These are phyloP conservation scores for Entomophthora muscae DNA, from an alignment of 371 early-diverging fungal species.

Conservation along the genomic window DNA sequence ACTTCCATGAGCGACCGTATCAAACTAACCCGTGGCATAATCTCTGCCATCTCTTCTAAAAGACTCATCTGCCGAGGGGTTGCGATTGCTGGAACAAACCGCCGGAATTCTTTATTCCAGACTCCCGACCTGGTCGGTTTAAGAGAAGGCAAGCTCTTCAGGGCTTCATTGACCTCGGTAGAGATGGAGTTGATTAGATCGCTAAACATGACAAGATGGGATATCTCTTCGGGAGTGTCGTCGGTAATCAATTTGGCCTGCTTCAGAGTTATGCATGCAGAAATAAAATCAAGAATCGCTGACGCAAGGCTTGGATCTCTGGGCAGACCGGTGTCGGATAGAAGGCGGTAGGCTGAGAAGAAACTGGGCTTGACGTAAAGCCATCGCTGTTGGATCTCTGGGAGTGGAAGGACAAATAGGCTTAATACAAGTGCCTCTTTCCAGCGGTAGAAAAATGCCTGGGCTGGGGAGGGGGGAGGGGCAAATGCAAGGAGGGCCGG, in stretches of 20 bases:
- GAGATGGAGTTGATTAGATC: neutral
- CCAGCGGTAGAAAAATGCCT: neutral
- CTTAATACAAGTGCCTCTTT: neutral
- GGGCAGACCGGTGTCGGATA: neutral
- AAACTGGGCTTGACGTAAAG: neutral
- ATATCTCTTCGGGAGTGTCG: neutral
- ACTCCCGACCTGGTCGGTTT: neutral
- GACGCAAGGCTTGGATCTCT: neutral
- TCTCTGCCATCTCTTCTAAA: neutral
- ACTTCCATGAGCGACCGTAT: neutral
- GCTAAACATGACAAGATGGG: neutral
- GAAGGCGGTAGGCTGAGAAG: neutral
- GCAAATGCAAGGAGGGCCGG: neutral
- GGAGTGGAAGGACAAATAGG: neutral
- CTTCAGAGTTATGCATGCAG: neutral
- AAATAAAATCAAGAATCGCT: neutral
- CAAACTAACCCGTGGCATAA: neutral
- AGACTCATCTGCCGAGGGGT: neutral
- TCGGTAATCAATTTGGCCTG: neutral
- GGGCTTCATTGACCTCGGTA: neutral
- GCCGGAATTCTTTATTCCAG: neutral
- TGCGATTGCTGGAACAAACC: neutral
- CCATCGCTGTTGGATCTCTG: neutral
- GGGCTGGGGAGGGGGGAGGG: neutral
- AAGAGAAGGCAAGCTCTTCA: neutral